These are phyloP conservation scores for Globisporangium apiculatum DNA, from an alignment of 352 stramenopile genomes.

Conservation along the genomic window DNA sequence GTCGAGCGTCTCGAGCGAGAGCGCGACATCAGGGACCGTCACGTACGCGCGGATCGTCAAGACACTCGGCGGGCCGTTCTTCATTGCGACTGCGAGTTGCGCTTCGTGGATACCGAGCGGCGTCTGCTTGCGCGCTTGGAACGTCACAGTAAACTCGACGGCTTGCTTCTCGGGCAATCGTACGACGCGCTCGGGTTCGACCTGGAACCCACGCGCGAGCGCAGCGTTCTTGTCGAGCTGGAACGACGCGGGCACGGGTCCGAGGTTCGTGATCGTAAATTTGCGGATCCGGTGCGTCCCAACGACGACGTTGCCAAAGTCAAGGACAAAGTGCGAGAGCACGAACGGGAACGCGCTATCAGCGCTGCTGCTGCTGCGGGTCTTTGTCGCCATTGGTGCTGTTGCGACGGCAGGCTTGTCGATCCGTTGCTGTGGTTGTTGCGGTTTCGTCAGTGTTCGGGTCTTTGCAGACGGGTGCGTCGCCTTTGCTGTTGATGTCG, in stretches of 20 bases:
- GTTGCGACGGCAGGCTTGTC: too few species aligned
- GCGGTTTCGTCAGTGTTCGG: conserved; percentile 15
- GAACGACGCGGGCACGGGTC: conserved; percentile 78
- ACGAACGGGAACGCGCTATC: conserved; percentile 64
- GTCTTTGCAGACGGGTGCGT: background rate
- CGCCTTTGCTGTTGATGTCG: conserved; percentile 4
- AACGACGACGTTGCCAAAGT: conserved; percentile 93
- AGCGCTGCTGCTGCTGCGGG: conserved; percentile 13
- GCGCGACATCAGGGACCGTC: conserved; percentile 85
- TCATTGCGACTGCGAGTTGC: conserved; percentile 83
- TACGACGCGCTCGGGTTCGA: conserved; percentile 93
- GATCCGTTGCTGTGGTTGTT: too few species aligned
- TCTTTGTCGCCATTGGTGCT: conserved; percentile 7
- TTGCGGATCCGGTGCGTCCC: conserved; percentile 89
- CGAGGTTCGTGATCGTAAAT: conserved; percentile 92
- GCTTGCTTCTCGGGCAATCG: conserved; percentile 84
- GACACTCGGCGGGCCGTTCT: conserved; percentile 86
- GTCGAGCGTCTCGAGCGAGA: conserved; percentile 80
- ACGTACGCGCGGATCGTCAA: conserved; percentile 85
- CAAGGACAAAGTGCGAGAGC: conserved; percentile 86
- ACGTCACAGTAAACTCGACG: conserved; percentile 89
- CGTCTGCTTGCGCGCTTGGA: conserved; percentile 85
- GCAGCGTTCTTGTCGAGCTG: conserved; percentile 90
- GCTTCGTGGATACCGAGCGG: conserved; percentile 69
- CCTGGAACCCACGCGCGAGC: conserved; percentile 79